Base-by-base conservation (phyloP, 2,329 filamentous ascomycete species). In the Xylariomycetidae sp. region DNA sequence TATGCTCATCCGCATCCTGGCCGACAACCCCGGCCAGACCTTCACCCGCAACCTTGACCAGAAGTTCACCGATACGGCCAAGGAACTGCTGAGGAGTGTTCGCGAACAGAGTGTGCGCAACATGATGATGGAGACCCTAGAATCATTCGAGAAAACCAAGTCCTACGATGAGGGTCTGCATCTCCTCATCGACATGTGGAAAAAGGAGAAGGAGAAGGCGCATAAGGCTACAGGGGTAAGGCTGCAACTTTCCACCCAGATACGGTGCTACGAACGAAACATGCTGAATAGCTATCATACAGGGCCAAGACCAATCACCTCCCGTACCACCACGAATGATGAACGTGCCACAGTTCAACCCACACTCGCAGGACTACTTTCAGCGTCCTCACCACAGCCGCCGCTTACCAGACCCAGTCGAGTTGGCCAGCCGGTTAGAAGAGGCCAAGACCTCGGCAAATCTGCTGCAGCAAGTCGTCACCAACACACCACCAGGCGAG, bases 41-140 rank as follows among this genome's bases (percentile, higher is more conserved):
- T 98, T 98, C 53, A 95, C 90, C n/a, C 76, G 84, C 46, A 89
- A 94, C 57, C 61, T 96, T 25, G 89, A 95, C 59, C 72, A 80
- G 53, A 86, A 86, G 51, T 96, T 95, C 53, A 76, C 85, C 33
- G 72, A 82, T 25, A 79, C 79, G 1, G 64, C 85, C 12, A 90
- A 89, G 61, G 74, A 85, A 25, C 61, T 95, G 38, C 67, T 96
- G 41, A 76, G 81, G 43, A 67, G 75, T 32, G 76, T 78, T 10
- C 74, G 72, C 41, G 87, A 95, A 54, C 72, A 73, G 15, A 83
- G 78, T 48, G 87, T 95, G 25, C 79, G 83, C 56, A 85, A 92
- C 62, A 84, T 95, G 46, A 61, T 95, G 43, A 77, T 87, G 61
- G 89, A 96, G 63, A 94, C 85, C 4, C 61, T 98, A 48, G 82